Conservation (phyloP, 179 eudicot genomes). For the Sideroxylon spinosum region DNA sequence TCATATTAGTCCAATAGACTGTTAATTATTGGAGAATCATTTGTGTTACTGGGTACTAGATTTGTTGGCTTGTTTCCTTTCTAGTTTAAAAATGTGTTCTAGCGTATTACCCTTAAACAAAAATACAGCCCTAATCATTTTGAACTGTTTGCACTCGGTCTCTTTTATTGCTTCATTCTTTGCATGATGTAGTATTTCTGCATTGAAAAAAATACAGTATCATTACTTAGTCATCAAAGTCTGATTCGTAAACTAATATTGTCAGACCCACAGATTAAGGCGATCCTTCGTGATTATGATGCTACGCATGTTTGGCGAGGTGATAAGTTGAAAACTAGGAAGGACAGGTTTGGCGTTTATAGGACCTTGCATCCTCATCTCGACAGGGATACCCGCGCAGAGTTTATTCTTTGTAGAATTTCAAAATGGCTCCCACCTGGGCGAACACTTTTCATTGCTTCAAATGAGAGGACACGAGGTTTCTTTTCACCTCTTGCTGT, state of each 20-base stretch:
- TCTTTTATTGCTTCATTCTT: not conserved
- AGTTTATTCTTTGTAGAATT: conserved; percentile 75
- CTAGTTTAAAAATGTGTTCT: too few species aligned
- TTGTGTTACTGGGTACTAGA: too few species aligned
- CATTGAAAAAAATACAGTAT: not conserved
- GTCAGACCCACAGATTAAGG: conserved; percentile 53
- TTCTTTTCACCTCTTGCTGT: conserved; percentile 73
- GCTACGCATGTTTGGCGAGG: conserved; percentile 97
- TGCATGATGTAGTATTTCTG: not conserved
- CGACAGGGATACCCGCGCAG: conserved; percentile 85
- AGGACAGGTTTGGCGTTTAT: conserved; percentile 74
- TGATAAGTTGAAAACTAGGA: conserved; percentile 77
- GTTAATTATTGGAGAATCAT: too few species aligned
- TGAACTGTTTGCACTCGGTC: too few species aligned
- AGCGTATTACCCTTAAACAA: too few species aligned
- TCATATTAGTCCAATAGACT: too few species aligned
- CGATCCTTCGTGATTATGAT: conserved; percentile 83
- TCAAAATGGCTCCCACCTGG: conserved; percentile 80
- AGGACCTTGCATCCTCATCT: conserved; percentile 80
- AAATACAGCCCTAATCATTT: too few species aligned
- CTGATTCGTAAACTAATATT: conserved; percentile 17
- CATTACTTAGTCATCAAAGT: not conserved
- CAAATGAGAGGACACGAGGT: conserved; percentile 80
- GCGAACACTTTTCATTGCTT: conserved; percentile 76
- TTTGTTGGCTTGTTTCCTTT: too few species aligned